Evolutionary conservation across 148 eudicot species (phyloP), one percentile per base, ranked within the genome.

Genomic region (Rhododendron ferrugineum): DNA sequence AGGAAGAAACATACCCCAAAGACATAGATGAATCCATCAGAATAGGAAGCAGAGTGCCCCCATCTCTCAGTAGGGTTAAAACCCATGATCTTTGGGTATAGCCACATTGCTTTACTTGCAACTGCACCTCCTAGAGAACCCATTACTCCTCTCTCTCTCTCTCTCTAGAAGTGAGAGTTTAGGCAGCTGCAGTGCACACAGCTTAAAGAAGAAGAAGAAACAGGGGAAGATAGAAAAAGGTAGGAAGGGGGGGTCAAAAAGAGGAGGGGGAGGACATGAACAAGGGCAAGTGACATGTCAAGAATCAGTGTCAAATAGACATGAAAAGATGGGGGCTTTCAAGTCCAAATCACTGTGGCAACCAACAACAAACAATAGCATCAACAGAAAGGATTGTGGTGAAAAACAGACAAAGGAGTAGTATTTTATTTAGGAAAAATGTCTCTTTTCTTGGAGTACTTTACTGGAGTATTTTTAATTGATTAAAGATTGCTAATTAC

Each of bases 291-390:
- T 79, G 91, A 87, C 89, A 89, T 80, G 86, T 89, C 93, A 90
- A 90, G 87, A 85, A 90, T 89, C 91, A 91, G 77, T 88, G 87
- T 88, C 90, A 54, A 91, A 77, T 88, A 89, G 96, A 93, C 98
- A 95, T 86, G 98, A 95, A 91, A 93, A 92, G 96, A 95, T 92
- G 91, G 95, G 98, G 72, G 96, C 94, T 95, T 93, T 95, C 98
- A 94, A 87, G 91, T 93, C 95, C 86, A 87, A 78, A 90, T 92
- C 95, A 95, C 91, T 95, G 93, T 95, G 93, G 84, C 93, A 95
- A 87, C 93, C 93, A 92, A 89, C 92, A 58, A 22, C 32, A 47
- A 40, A 11, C 34, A 68, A 28, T 68, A 87, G 11, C 68, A 60
- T 28, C 77, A 90, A 86, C 84, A 83, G 76, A 15, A 76, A 23